These are phyloP conservation scores for Coemansia sp. DNA, from an alignment of 192 early-diverging fungal species.

Conservation along the genomic window DNA sequence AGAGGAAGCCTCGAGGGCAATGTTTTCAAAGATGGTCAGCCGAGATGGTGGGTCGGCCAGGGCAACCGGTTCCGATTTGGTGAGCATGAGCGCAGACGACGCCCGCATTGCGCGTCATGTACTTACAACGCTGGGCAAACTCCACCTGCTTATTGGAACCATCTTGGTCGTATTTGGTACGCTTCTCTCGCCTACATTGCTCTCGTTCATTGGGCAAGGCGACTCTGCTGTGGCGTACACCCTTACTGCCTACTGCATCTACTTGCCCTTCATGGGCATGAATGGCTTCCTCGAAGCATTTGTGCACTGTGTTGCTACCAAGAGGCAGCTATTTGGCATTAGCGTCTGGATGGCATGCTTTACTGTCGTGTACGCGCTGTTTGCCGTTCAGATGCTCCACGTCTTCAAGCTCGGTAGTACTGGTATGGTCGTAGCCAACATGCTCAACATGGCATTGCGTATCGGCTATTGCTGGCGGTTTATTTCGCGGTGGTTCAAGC, in stretches of 20 bases:
- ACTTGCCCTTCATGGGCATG: constrained; percentile 91
- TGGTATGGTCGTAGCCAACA: constrained; percentile 86
- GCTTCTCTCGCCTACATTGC: constrained; percentile 68
- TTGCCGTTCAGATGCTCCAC: constrained; percentile 65
- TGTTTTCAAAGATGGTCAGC: constrained; percentile 72
- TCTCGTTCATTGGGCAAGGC: constrained; percentile 61
- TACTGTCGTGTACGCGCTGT: constrained; percentile 67
- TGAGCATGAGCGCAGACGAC: constrained; percentile 11
- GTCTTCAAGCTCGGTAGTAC: constrained; percentile 65
- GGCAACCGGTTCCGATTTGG: not conserved
- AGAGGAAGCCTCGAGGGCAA: constrained; percentile 86
- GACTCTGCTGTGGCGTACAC: constrained; percentile 59
- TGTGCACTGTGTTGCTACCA: constrained; percentile 81
- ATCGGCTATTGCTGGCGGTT: constrained; percentile 74
- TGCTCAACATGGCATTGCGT: constrained; percentile 78
- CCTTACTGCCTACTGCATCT: constrained; percentile 81
- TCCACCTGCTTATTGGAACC: constrained; percentile 66
- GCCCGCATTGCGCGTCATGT: constrained; percentile 21
- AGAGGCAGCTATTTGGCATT: constrained; percentile 61
- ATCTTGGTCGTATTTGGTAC: constrained; percentile 82
- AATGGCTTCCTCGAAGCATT: constrained; percentile 97
- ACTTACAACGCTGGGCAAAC: constrained; percentile 27
- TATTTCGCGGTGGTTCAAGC: constrained; percentile 62
- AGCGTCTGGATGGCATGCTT: constrained; percentile 78
- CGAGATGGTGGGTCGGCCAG: not conserved